A percentile compares a stretch with the other conserved stretches of the same genome.
These are phyloP conservation scores for Purpureocillium takamizusanense DNA, from an alignment of 2,329 filamentous ascomycete genomes.

Conservation along the genomic window DNA sequence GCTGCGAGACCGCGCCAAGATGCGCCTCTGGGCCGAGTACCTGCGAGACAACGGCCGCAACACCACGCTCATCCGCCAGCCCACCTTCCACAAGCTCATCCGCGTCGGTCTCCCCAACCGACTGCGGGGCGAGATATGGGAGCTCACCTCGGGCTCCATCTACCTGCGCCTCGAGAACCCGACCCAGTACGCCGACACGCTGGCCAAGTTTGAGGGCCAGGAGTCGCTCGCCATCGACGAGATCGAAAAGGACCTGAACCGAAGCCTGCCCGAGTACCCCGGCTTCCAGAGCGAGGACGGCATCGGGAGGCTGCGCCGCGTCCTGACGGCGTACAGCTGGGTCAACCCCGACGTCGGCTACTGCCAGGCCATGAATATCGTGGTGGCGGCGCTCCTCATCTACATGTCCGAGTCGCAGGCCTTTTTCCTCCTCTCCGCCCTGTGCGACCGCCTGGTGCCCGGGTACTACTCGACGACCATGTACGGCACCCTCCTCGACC, in stretches of 20 bases:
- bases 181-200: conserved; percentile 72
- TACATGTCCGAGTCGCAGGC: conserved; percentile 97
- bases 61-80: conserved; percentile 83
- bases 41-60: conserved; percentile 91
- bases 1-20: conserved; percentile 89
- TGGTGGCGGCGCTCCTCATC: conserved; percentile 93
- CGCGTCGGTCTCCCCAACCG: conserved; percentile 91
- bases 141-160: conserved; percentile 83
- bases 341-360: conserved; percentile 92
- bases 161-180: conserved; percentile 83
- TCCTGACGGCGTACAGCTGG: conserved; percentile 97
- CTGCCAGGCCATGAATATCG: conserved; percentile 99
- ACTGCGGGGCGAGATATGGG: conserved; percentile 90
- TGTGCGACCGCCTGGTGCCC: conserved; percentile 87
- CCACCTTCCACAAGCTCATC: conserved; percentile 96
- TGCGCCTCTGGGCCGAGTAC: conserved; percentile 96
- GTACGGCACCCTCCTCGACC: conserved; percentile 95
- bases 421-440: conserved; percentile 83
- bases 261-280: conserved; percentile 92
- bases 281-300: conserved; percentile 96
- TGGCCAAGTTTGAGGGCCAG: conserved; percentile 72
- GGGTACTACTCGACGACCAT: conserved; percentile 98
- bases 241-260: conserved; percentile 96
- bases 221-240: conserved; percentile 96
- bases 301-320: conserved; percentile 78